Base-by-base conservation (phyloP, 805 yeast genomes). In the Candida insectorum region DNA sequence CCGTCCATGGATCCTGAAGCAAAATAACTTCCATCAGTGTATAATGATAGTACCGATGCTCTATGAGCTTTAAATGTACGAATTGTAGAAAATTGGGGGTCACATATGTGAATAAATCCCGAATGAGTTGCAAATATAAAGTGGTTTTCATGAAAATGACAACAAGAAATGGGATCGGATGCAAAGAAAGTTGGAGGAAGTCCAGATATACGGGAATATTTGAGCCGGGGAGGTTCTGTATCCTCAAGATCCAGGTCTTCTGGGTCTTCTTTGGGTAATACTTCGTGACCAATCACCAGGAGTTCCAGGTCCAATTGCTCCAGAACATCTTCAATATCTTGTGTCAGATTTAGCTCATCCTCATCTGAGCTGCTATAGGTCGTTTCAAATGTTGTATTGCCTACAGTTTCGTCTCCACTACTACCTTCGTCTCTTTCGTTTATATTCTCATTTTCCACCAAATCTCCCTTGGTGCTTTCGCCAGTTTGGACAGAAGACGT, bases 1-100 rank as follows among this genome's bases (percentile, higher is more conserved):
- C 98, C 98, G 53, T 93, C 98, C 65, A 91, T 81, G 0, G 97
- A 87, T 0, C 89, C 96, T 0, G 95, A 80, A 0, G 93, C 94
- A 39, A 93, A 77, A 48, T 71, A 77, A 6, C 58, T 58, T 0
- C 94, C 93, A 49, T 86, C 94, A 2, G 83, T 70, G 34, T 79
- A 75, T 0, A 87, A 68, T 0, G 86, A 75, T 26, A 89, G 59
- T 2, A 93, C 75, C 0, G 96, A 86, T 0, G 97, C 88, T 29
- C 85, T 69, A 49, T 94, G 96, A 1, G 91, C 88, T 45, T 86
- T 76, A 40, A 85, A 72, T 0, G 96, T 81, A 24, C 95, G 69
- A 1, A 88, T 61, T 0, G 81, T 57, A 5, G 71, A 59, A 42
- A 83, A 71, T 23, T 78, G 77, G 0, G 86, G 70, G 7, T 65